Conservation (phyloP, 192 early-diverging fungal species). For the Diversispora eburnea region DNA sequence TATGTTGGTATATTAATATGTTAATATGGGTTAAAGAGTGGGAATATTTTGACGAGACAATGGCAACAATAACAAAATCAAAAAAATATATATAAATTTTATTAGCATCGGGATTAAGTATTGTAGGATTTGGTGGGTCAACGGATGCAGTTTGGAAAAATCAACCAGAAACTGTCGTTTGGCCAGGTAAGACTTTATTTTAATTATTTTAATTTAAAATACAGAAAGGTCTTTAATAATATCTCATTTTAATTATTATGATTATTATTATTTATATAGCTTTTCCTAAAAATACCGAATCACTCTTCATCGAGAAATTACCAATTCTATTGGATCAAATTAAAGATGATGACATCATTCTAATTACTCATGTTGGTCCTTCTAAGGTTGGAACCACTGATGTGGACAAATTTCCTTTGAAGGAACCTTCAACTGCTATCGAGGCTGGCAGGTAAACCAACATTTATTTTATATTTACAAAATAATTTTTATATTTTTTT, state of each 20-base stretch:
- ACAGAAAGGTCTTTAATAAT: background rate
- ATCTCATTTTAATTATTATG: too few species aligned
- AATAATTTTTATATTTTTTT: background rate
- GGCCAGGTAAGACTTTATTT: constrained; percentile 10
- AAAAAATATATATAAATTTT: background rate
- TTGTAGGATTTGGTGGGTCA: constrained; percentile 25
- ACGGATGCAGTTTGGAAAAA: background rate
- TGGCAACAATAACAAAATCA: background rate
- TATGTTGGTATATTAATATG: background rate
- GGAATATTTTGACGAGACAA: background rate
- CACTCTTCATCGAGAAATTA: constrained; percentile 1
- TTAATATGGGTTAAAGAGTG: background rate
- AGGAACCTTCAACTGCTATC: background rate
- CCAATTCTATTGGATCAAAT: constrained; percentile 18
- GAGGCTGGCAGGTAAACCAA: constrained; percentile 8
- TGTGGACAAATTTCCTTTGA: constrained; percentile 9
- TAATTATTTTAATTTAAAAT: background rate
- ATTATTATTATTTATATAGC: too few species aligned
- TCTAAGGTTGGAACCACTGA: constrained; percentile 11
- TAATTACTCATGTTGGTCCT: constrained; percentile 26
- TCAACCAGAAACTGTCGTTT: constrained; percentile 4
- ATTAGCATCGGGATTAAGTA: constrained; percentile 20
- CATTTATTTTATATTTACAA: background rate
- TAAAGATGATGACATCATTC: constrained; percentile 17
- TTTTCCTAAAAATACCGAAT: constrained; percentile 16